phyloP scores from a whole-genome alignment of 148 eudicot species.

The Agrostemma githago region DNA sequence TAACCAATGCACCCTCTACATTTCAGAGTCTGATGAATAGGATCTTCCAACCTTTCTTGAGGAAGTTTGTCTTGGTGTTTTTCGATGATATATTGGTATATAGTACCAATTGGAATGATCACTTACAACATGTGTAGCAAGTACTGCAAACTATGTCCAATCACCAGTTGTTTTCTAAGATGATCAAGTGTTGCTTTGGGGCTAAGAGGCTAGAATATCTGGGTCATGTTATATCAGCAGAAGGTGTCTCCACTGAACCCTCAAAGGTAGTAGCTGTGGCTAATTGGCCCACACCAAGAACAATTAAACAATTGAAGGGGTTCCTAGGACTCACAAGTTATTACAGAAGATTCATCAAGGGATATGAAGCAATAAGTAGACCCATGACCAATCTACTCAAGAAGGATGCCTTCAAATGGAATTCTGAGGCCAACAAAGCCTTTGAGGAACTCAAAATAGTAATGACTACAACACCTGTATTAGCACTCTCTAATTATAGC shows the following conservation, averaged over 20 bases:
- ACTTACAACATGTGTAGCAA: not conserved
- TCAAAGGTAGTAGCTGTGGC: not conserved
- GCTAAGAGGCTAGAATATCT: not conserved
- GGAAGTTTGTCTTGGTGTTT: too few relatives aligned
- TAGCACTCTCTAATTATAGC: not conserved
- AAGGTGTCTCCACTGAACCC: not conserved
- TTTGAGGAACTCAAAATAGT: not conserved
- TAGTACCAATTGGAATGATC: not conserved
- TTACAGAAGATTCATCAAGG: not conserved
- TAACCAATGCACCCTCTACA: conserved; percentile 2
- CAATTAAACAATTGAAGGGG: not conserved
- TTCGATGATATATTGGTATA: too few relatives aligned
- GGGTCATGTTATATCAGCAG: not conserved
- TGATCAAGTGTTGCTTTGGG: not conserved
- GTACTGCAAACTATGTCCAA: not conserved
- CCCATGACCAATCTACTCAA: not conserved
- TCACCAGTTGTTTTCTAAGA: not conserved
- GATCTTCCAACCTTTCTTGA: not conserved
- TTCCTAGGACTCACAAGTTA: not conserved
- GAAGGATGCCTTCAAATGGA: not conserved
- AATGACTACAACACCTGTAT: not conserved
- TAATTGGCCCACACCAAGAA: not conserved
- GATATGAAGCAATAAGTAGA: not conserved
- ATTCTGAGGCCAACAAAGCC: not conserved
- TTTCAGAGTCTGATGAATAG: not conserved